Evolutionary conservation across 371 early-diverging fungal species (phyloP), one percentile per base, ranked within the genome.

Genomic region (Saksenaea oblongispora): DNA sequence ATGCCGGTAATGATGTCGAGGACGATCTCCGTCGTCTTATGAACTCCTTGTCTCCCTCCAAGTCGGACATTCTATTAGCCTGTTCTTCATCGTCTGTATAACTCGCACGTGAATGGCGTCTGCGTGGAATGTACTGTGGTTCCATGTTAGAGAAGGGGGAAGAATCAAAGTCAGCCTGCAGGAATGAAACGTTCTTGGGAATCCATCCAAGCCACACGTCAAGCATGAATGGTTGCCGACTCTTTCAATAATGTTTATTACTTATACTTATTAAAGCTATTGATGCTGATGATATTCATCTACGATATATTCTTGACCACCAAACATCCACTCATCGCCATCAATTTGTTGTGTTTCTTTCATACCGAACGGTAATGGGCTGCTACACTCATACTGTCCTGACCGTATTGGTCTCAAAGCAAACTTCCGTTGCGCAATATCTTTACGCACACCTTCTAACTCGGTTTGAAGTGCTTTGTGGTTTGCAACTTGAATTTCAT

Each of bases 21-120:
- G 70, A 70, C 60, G 63, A 60, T 54, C 64, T 37, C 18, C 63
- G 56, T 4, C 60, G 59, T 18, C 64, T 42, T 24, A 36, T 44
- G 11, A 41, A 51, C 27, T 44, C 42, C 24, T 63, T 47, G 53
- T 34, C 31, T 27, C 63, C 56, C 35, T 73, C 73, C 10, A 66
- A 34, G 35, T 73, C 73, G 31, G 73, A 73, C 73, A 73, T 73
- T 24, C 75, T 64, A 34, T 55, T 65, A 3, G 62, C 34, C 9
- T 65, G 61, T 10, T 75, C 75, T 14, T 75, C 72, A 56, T 71
- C 72, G 58, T 72, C 72, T 9, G 56, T 61, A 31, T 62, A 27
- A 24, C 42, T 58, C 13, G 58, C 42, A 42, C 42, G 58, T 39
- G 58, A 36, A 58, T 41, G 42, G 39, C 28, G 35, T 39, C 58